phyloP scores from a whole-genome alignment of 495 filamentous ascomycete species.

The Niebla homalea region DNA sequence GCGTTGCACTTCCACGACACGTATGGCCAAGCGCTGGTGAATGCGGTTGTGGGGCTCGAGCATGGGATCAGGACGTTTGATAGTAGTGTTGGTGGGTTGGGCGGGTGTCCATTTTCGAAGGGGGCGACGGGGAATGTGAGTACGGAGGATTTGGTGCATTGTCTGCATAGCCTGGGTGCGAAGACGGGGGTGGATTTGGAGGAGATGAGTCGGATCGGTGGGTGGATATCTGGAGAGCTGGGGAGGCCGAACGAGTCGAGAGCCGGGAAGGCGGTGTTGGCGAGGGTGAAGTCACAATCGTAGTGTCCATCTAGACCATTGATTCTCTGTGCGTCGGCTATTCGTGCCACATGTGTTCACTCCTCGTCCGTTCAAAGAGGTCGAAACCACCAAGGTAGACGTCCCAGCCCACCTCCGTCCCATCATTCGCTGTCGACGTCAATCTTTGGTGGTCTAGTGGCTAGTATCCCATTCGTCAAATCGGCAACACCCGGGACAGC shows the following conservation, averaged over 20 bases:
- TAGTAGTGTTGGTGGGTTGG: constrained; percentile 75
- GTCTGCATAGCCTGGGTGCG: constrained; percentile 73
- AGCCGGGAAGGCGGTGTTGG: constrained; percentile 66
- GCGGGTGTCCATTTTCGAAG: constrained; percentile 86
- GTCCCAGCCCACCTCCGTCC: too few species aligned
- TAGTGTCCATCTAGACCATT: background rate
- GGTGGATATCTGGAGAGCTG: constrained; percentile 79
- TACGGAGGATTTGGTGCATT: constrained; percentile 88
- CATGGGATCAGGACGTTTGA: constrained; percentile 85
- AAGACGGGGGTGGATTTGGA: constrained; percentile 80
- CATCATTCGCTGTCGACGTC: too few species aligned
- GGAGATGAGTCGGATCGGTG: constrained; percentile 64
- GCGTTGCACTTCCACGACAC: constrained; percentile 97
- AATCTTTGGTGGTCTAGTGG: too few species aligned
- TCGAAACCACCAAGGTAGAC: too few species aligned
- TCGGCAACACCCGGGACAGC: too few species aligned
- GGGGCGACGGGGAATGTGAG: constrained; percentile 92
- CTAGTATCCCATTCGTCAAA: too few species aligned
- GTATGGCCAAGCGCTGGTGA: constrained; percentile 87
- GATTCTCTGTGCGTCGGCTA: too few species aligned
- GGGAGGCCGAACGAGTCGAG: constrained; percentile 61
- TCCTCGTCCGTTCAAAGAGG: too few species aligned
- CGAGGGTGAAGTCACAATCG: constrained; percentile 24
- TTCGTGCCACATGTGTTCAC: too few species aligned
- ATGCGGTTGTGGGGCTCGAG: constrained; percentile 74